These are phyloP conservation scores for Fusarium sp. DNA, from an alignment of 2,329 filamentous ascomycete genomes.

Conservation along the genomic window DNA sequence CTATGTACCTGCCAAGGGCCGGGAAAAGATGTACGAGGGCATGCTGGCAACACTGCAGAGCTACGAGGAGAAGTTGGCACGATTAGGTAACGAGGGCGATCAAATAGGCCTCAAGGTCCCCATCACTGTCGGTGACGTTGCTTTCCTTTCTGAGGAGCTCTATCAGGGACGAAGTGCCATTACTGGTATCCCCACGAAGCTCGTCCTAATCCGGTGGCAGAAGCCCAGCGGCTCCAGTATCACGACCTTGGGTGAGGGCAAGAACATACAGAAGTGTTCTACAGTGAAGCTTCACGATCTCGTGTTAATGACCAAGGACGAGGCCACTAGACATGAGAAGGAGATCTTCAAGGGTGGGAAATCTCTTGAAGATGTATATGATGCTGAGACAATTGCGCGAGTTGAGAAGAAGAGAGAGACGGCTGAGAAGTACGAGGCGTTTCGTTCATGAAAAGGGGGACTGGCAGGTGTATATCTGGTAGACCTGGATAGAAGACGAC, in stretches of 20 bases:
- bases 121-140: constrained; percentile 80
- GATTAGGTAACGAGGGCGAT: constrained; percentile 46
- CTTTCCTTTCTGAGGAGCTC: constrained; percentile 89
- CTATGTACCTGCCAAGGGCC: constrained; percentile 80
- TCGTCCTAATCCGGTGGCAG: constrained; percentile 84
- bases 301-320: constrained; percentile 94
- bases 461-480: background rate
- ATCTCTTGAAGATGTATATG: constrained; percentile 77
- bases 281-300: constrained; percentile 74
- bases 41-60: constrained; percentile 80
- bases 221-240: constrained; percentile 69
- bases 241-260: constrained; percentile 67
- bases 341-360: constrained; percentile 77
- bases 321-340: constrained; percentile 81
- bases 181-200: constrained; percentile 80
- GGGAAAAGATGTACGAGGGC: constrained; percentile 92
- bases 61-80: constrained; percentile 78
- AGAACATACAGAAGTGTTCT: constrained; percentile 81
- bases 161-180: constrained; percentile 85
- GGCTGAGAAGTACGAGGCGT: constrained; percentile 68
- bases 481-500: background rate
- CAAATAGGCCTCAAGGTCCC: constrained; percentile 79
- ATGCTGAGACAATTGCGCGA: constrained; percentile 68
- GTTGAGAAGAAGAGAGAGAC: constrained; percentile 75
- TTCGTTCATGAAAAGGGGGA: constrained; percentile 46